A percentile compares a stretch with the other conserved stretches of the same genome.
Evolutionary conservation across 129 eudicot genomes (phyloP).

Genomic region (Ambrosia artemisiifolia): DNA sequence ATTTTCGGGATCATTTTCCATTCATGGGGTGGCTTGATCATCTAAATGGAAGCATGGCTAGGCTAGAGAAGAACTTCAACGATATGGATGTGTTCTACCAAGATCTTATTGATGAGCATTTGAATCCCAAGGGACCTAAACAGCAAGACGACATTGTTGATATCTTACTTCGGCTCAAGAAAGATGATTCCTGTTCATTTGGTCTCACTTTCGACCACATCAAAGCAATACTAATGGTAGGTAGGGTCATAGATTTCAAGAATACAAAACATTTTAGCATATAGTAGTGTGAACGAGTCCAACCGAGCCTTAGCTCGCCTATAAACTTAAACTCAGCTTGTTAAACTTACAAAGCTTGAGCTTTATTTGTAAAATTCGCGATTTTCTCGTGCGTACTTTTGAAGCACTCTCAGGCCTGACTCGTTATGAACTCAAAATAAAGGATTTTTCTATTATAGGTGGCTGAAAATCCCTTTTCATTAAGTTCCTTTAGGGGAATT

Average conservation of each 20-base stretch:
- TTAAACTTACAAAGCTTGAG: background rate
- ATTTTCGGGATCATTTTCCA: conserved; percentile 35
- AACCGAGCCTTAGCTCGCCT: too few species aligned
- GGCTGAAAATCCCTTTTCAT: too few species aligned
- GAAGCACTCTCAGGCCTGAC: too few species aligned
- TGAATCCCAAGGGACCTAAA: background rate
- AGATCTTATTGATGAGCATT: conserved; percentile 30
- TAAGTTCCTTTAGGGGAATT: too few species aligned
- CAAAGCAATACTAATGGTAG: conserved; percentile 47
- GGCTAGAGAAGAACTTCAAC: conserved; percentile 24
- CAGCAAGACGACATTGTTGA: conserved; percentile 30
- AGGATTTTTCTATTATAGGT: too few species aligned
- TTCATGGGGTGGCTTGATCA: conserved; percentile 44
- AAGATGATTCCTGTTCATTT: conserved; percentile 7
- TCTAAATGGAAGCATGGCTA: conserved; percentile 26
- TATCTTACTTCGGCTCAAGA: conserved; percentile 24
- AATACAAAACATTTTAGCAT: background rate
- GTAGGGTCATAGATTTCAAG: conserved; percentile 1
- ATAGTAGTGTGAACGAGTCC: too few species aligned
- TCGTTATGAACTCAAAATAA: too few species aligned
- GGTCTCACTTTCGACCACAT: conserved; percentile 38
- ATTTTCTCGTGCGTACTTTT: too few species aligned
- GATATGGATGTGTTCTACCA: conserved; percentile 34
- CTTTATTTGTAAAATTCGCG: too few species aligned
- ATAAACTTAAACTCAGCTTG: background rate